Evolutionary conservation across 805 yeast genomes (phyloP).

Genomic region (Wickerhamiella slavikovae): DNA sequence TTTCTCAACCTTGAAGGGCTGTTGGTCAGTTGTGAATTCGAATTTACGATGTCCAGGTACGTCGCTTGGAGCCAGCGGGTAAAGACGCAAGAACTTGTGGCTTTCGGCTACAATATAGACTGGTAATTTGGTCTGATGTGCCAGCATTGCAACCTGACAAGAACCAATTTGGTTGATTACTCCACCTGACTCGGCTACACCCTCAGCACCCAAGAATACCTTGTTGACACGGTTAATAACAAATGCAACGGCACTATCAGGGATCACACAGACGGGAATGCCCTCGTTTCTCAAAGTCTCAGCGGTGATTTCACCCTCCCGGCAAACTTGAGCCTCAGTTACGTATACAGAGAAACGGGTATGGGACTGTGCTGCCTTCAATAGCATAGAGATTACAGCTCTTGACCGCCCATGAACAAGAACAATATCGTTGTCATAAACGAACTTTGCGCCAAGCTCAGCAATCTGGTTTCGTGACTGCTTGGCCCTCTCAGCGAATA

Average conservation of each 20-base stretch:
- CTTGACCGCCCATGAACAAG: slow-evolving; percentile 84
- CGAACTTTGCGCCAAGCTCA: slow-evolving; percentile 67
- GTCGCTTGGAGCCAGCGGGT: slow-evolving; percentile 84
- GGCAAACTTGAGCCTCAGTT: slow-evolving; percentile 81
- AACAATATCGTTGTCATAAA: slow-evolving; percentile 77
- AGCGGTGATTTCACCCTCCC: slow-evolving; percentile 57
- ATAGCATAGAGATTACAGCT: slow-evolving; percentile 60
- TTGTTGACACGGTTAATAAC: slow-evolving; percentile 82
- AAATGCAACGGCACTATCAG: slow-evolving; percentile 86
- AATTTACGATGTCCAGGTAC: slow-evolving; percentile 42
- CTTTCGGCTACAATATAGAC: slow-evolving; percentile 86
- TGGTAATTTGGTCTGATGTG: slow-evolving; percentile 79
- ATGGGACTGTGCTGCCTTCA: slow-evolving; percentile 55
- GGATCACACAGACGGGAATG: slow-evolving; percentile 73
- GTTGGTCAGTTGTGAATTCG: slow-evolving; percentile 15
- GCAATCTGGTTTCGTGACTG: slow-evolving; percentile 78
- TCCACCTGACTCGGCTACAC: slow-evolving; percentile 98
- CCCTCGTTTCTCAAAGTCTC: slow-evolving; percentile 41
- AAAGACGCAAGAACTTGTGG: slow-evolving; percentile 90
- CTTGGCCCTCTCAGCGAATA: slow-evolving; percentile 81
- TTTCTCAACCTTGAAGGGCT: slow-evolving; percentile 19
- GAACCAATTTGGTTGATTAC: slow-evolving; percentile 84
- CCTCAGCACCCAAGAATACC: slow-evolving; percentile 94
- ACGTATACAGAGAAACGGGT: slow-evolving; percentile 77
- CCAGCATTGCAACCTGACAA: slow-evolving; percentile 83